phyloP scores from a whole-genome alignment of 2,329 filamentous ascomycete species.

The Aureobasidium lini region DNA sequence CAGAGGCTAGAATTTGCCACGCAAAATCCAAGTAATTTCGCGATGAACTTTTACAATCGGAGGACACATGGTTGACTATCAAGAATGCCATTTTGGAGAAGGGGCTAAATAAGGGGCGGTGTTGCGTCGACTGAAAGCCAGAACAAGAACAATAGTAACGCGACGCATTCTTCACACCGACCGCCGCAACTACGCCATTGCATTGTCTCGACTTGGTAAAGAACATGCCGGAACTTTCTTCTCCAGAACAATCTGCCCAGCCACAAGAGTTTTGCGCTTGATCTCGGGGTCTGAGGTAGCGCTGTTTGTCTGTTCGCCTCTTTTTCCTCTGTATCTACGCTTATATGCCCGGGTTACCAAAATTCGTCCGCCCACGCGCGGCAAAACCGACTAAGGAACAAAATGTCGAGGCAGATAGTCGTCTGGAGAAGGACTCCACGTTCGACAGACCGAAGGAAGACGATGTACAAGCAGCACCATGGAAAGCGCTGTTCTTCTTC shows the following conservation, averaged over 20 bases:
- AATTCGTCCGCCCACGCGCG: neutral
- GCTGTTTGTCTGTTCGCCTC: neutral
- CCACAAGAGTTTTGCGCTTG: neutral
- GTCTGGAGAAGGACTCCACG: neutral
- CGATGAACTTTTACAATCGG: conserved; percentile 21
- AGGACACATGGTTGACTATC: conserved; percentile 20
- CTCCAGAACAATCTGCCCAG: conserved; percentile 3
- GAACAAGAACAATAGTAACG: conserved; percentile 17
- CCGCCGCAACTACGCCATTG: neutral
- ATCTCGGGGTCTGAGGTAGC: neutral
- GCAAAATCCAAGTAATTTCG: conserved; percentile 22
- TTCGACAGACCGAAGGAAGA: neutral
- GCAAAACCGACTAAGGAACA: neutral
- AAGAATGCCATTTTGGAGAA: neutral
- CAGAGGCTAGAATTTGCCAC: conserved; percentile 19
- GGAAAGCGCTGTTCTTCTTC: conserved; percentile 63
- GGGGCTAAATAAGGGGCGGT: conserved; percentile 17
- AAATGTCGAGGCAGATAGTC: neutral
- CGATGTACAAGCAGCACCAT: conserved; percentile 26
- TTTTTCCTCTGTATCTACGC: neutral
- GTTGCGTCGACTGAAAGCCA: conserved; percentile 3
- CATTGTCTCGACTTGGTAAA: neutral
- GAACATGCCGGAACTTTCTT: neutral
- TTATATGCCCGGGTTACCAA: neutral
- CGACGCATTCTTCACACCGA: conserved; percentile 6